These are phyloP conservation scores for Pythium vanterpoolii DNA, from an alignment of 352 stramenopile species.

Conservation along the genomic window DNA sequence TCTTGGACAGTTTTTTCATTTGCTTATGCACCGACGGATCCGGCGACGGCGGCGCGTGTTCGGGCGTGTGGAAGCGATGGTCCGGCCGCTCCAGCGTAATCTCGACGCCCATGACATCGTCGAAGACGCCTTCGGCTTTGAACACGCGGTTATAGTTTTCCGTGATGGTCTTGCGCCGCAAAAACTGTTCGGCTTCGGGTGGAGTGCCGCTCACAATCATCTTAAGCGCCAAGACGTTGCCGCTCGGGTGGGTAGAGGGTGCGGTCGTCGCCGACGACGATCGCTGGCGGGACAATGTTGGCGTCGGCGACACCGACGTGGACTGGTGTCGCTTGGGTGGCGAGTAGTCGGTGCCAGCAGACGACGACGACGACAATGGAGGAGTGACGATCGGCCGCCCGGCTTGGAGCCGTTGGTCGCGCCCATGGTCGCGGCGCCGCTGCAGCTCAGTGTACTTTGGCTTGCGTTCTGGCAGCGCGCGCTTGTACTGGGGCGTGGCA, in stretches of 20 bases:
- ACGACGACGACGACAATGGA: not conserved
- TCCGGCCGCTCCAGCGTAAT: slow-evolving; percentile 50
- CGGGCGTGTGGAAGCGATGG: slow-evolving; percentile 18
- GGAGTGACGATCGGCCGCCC: slow-evolving; percentile 6
- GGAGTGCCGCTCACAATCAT: not conserved
- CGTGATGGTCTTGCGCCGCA: slow-evolving; percentile 33
- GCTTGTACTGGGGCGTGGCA: slow-evolving; percentile 2
- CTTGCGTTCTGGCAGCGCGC: slow-evolving; percentile 56
- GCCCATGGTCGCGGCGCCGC: slow-evolving; percentile 48
- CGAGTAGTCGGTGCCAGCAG: not conserved
- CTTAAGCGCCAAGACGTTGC: slow-evolving; percentile 1
- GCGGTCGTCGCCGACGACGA: not conserved
- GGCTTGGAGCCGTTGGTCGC: slow-evolving; percentile 42
- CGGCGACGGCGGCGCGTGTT: slow-evolving; percentile 5
- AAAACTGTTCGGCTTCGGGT: slow-evolving; percentile 53
- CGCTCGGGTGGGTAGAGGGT: not conserved
- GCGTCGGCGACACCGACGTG: not conserved
- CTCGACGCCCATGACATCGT: slow-evolving; percentile 50
- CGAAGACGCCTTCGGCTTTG: slow-evolving; percentile 32
- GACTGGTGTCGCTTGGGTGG: slow-evolving; percentile 1
- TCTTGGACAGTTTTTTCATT: not conserved
- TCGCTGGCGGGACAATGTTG: not conserved
- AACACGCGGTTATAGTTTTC: slow-evolving; percentile 36
- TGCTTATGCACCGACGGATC: not conserved
- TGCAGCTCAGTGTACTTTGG: slow-evolving; percentile 60